Evolutionary conservation across 139 green algal genomes (phyloP), one percentile per base, ranked within the genome.

Genomic region (Astrephomene gubernaculifera): DNA sequence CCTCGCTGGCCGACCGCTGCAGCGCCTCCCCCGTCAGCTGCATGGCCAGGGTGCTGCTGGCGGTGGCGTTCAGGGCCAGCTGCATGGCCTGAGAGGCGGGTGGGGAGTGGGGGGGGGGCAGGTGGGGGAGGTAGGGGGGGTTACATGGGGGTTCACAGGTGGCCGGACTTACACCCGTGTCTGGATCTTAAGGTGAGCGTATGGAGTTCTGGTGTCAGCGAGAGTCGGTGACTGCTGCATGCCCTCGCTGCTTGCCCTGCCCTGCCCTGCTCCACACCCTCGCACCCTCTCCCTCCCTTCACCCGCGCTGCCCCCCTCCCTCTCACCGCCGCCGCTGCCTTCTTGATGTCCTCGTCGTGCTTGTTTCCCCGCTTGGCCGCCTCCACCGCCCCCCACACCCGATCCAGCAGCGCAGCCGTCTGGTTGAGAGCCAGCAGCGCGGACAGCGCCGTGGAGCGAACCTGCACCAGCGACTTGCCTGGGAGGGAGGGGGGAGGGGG

Each of bases 1-100:
- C 88, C 53, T 87, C 82, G 27, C 60, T 86, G 22, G 88, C 91
- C 8, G 79, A 88, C 9, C 83, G 52, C 35, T 71, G 24, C 61
- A 94, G 69, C 5, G 90, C 90, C 49, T 92, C 87, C 1, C 45
- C 57, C 25, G 87, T 94, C 9, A 93, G 68, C 27, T 72, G 57
- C 70, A 94, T 82, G 22, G 90, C 91, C 39, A 92, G 53, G 3
- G 78, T 53, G n/a, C 75, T 89, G 21, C 79, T 87, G 63, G 84
- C 79, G 54, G 91, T 94, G 44, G 90, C 88, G 73, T 94, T 93
- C 25, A 94, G 84, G 1, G 91, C 91, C 6, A 82, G 68, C 69
- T 88, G 81, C 88, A 93, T 90, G 24, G 87, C 85, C 54, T 61
- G 49, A 0, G 54, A 35, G 4, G 19, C 14, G 19, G 57, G 57